Evolutionary conservation across 208 protist genomes (phyloP).

Genomic region (Trypanosoma avium): DNA sequence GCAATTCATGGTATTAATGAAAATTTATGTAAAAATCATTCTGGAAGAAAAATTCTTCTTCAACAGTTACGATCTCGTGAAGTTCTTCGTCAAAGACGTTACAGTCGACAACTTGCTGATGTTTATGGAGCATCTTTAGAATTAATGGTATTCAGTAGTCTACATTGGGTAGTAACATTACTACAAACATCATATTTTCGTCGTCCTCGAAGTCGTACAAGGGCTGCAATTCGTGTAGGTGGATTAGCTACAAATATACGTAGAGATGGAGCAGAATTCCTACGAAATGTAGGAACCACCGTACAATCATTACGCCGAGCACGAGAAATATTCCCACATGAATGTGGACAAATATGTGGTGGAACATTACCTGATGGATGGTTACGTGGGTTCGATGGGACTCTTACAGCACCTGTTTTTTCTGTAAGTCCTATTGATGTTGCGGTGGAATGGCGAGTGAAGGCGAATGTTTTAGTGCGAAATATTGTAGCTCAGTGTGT

Average conservation of each 20-base stretch:
- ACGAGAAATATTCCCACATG: slow-evolving; percentile 30
- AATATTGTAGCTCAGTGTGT: slow-evolving; percentile 55
- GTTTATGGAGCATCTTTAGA: slow-evolving; percentile 49
- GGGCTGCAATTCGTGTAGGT: slow-evolving; percentile 34
- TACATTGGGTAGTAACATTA: slow-evolving; percentile 47
- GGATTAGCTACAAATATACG: slow-evolving; percentile 37
- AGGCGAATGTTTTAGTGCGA: slow-evolving; percentile 72
- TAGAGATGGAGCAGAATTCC: slow-evolving; percentile 48
- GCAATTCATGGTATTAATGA: slow-evolving; percentile 75
- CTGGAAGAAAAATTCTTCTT: slow-evolving; percentile 48
- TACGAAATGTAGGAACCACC: slow-evolving; percentile 46
- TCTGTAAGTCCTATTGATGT: slow-evolving; percentile 46
- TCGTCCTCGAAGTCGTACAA: slow-evolving; percentile 42
- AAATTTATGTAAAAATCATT: slow-evolving; percentile 55
- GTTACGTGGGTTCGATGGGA: slow-evolving; percentile 64
- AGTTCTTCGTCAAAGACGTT: slow-evolving; percentile 60
- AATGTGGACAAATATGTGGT: slow-evolving; percentile 41
- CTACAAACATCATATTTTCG: slow-evolving; percentile 61
- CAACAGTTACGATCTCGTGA: slow-evolving; percentile 67
- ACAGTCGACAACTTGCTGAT: slow-evolving; percentile 37
- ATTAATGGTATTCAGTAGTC: slow-evolving; percentile 49
- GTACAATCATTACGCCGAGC: slow-evolving; percentile 50
- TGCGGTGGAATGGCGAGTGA: slow-evolving; percentile 83
- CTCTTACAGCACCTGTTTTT: slow-evolving; percentile 39
- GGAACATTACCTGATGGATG: slow-evolving; percentile 63